Evolutionary conservation across 1,139 yeast species (phyloP), one percentile per base, ranked within the genome.

Genomic region (Suhomyces maxii): DNA sequence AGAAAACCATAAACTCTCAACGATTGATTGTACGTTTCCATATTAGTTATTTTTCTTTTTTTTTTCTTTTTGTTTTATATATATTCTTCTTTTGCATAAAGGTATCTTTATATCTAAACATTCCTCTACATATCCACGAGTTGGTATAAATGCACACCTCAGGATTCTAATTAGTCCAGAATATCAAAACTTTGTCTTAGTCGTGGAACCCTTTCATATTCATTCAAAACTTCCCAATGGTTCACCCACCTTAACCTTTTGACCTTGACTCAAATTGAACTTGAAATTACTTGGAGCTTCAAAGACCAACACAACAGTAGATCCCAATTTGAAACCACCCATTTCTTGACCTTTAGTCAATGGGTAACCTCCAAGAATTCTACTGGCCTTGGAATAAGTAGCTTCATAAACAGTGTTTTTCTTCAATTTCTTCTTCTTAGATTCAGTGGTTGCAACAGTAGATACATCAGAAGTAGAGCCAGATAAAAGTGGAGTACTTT

Each of bases 291-390:
- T 77, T 34, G 99, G 99, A 1, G 98, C 99, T 67, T 95, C 99
- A 69, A 95, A 95, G 31, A 95, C 95, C 52, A 95, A 76, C 13
- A 95, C 99, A 28, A 95, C 95, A 0, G 99, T 95, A 34, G 96
- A 86, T 0, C 99, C 99, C 45, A 95, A 76, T 71, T 88, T 89
- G 68, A 95, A 95, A 0, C 99, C 99, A 39, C 99, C 99, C 77
- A 95, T 87, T 67, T 95, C 97, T 61, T 89, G 89, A 36, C 99
- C 99, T 66, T 89, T 90, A 26, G 82, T 73, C 50, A 93, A 77
- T 2, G 99, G 99, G 60, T 81, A 83, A 4, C 99, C 99, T 6
- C 91, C 89, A 41, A 91, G 73, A n/a, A 86, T 60, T 41, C 79
- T 73, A 51, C 93, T 84, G 8, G 97, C 96, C 47, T 84, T 83